phyloP scores from a whole-genome alignment of 2,329 filamentous ascomycete genomes.

The Ophiocordyceps camponoti-saundersi region DNA sequence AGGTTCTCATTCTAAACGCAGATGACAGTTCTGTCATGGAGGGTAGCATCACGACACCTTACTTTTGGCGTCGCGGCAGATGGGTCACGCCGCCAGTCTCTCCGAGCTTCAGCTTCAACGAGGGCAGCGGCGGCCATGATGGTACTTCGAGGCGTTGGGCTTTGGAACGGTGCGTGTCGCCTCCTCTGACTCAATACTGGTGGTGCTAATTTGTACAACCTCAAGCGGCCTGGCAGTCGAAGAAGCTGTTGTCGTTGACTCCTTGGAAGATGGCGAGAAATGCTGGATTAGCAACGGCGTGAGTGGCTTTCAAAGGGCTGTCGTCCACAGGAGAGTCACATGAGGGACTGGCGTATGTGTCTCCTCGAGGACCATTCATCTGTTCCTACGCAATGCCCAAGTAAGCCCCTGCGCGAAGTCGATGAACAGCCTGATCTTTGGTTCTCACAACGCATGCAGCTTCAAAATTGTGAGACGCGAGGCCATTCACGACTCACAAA shows the following conservation, averaged over 20 bases:
- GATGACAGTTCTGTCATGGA: conserved; percentile 57
- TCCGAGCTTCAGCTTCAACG: conserved; percentile 13
- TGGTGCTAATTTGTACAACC: background rate
- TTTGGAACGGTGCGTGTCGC: conserved; percentile 38
- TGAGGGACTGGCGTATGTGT: no score
- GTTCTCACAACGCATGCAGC: no score
- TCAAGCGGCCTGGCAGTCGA: conserved; percentile 45
- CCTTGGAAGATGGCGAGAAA: conserved; percentile 53
- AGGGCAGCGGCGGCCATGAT: conserved; percentile 57
- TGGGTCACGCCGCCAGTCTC: conserved; percentile 73
- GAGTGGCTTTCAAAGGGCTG: conserved; percentile 51
- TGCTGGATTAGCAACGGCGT: conserved; percentile 86
- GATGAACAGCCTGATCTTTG: no score
- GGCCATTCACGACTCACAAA: no score
- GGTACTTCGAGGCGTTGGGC: conserved; percentile 76
- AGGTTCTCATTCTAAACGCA: conserved; percentile 59
- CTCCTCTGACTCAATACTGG: background rate
- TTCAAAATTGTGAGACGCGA: no score
- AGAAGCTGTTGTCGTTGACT: conserved; percentile 38
- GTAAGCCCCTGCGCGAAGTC: no score
- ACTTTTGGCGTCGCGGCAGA: conserved; percentile 52
- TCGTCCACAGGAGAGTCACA: conserved; percentile 12
- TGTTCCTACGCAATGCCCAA: no score
- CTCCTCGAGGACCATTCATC: no score
- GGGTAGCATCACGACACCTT: conserved; percentile 66